phyloP scores from a whole-genome alignment of 805 yeast genomes.

The Wickerhamomyces sydowiorum region DNA sequence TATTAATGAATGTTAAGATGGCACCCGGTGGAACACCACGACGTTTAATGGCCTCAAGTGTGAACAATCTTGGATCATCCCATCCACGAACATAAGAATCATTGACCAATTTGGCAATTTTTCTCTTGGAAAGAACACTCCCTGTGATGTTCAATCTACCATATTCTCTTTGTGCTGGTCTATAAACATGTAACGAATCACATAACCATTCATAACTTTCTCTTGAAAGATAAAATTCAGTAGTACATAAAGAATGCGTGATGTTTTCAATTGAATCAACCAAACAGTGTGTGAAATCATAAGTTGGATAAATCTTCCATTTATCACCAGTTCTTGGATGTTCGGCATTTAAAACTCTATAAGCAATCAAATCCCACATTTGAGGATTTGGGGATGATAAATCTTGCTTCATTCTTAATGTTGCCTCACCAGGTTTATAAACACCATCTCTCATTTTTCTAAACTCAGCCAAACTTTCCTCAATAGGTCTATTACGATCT shows the following conservation, averaged over 20 bases:
- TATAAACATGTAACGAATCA: constrained; percentile 88
- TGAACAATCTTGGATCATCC: constrained; percentile 97
- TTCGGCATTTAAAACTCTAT: constrained; percentile 85
- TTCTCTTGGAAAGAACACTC: constrained; percentile 90
- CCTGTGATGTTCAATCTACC: constrained; percentile 96
- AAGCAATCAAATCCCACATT: constrained; percentile 99
- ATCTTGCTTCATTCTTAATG: constrained; percentile 95
- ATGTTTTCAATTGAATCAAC: constrained; percentile 97
- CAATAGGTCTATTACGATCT: constrained; percentile 66
- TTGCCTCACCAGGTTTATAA: constrained; percentile 87
- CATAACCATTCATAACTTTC: constrained; percentile 98
- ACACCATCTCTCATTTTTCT: constrained; percentile 89
- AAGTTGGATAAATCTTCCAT: constrained; percentile 98
- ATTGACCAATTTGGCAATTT: constrained; percentile 87
- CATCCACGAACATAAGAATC: constrained; percentile 84
- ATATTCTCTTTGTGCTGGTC: constrained; percentile 98
- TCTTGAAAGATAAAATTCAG: constrained; percentile 87
- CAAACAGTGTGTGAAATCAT: constrained; percentile 98
- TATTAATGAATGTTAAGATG: constrained; percentile 84
- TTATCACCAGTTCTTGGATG: constrained; percentile 96
- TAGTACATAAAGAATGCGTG: constrained; percentile 92
- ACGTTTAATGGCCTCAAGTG: constrained; percentile 90
- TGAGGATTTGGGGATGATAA: constrained; percentile 88
- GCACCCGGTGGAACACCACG: constrained; percentile 99
- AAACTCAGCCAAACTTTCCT: constrained; percentile 74